A percentile compares a stretch with the other conserved stretches of the same genome.
Evolutionary conservation across 345 rosid species (phyloP).

Genomic region (Acer negundo): DNA sequence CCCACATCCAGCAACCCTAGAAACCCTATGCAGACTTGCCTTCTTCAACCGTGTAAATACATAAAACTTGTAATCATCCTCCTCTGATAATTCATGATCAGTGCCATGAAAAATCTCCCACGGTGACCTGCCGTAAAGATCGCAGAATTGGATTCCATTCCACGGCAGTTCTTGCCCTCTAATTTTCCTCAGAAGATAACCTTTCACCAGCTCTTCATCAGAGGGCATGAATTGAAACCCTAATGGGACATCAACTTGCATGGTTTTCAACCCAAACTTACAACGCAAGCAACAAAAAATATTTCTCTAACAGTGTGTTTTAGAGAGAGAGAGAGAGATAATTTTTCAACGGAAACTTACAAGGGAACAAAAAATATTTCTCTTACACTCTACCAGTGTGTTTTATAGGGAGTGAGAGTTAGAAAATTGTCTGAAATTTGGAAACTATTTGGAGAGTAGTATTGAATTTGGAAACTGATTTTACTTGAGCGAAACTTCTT

Average conservation of each 20-base stretch:
- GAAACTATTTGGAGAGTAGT: no score
- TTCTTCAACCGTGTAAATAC: background rate
- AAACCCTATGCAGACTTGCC: background rate
- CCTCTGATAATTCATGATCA: background rate
- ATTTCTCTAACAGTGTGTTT: no score
- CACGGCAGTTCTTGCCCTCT: background rate
- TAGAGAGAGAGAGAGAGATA: no score
- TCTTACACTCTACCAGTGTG: no score
- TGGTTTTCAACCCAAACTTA: background rate
- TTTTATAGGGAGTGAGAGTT: no score
- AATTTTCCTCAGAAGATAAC: background rate
- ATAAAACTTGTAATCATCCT: background rate
- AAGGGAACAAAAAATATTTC: no score
- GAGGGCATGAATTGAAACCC: background rate
- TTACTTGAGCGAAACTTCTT: no score
- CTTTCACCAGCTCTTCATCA: background rate
- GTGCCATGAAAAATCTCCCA: background rate
- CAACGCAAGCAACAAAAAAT: no score
- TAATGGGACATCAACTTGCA: background rate
- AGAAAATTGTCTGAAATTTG: no score
- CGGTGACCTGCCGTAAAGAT: background rate
- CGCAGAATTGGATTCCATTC: background rate
- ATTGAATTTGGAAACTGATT: no score
- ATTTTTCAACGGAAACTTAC: no score
- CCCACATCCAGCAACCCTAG: background rate